Conservation (phyloP, 352 stramenopile genomes). For the Phytophthora megakarya region DNA sequence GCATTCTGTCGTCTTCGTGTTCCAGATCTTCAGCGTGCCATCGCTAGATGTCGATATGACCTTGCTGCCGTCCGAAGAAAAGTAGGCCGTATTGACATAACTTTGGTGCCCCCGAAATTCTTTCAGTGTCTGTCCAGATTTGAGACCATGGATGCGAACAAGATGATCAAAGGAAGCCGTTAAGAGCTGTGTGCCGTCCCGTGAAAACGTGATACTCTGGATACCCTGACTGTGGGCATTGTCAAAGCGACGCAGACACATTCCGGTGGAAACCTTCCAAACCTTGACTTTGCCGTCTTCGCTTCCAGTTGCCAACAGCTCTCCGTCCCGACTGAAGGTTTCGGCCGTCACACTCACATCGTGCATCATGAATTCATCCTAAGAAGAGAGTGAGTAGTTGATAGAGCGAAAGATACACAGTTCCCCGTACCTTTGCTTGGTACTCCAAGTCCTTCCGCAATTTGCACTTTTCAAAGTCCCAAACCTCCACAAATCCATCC, state of each 20-base stretch:
- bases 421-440: slow-evolving; percentile 71
- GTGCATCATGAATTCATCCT: slow-evolving; percentile 94
- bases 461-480: slow-evolving; percentile 91
- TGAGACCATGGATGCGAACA: slow-evolving; percentile 93
- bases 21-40: slow-evolving; percentile 93
- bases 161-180: slow-evolving; percentile 90
- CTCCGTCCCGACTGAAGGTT: slow-evolving; percentile 86
- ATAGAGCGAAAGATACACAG: background rate
- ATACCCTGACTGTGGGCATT: slow-evolving; percentile 81
- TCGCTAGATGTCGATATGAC: slow-evolving; percentile 92
- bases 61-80: slow-evolving; percentile 61
- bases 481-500: slow-evolving; percentile 95
- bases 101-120: slow-evolving; percentile 93
- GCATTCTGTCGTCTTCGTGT: slow-evolving; percentile 82
- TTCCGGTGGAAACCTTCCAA: slow-evolving; percentile 91
- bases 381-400: too few species aligned
- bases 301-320: slow-evolving; percentile 88
- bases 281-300: slow-evolving; percentile 90
- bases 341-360: slow-evolving; percentile 86
- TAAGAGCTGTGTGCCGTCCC: slow-evolving; percentile 90
- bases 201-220: slow-evolving; percentile 90
- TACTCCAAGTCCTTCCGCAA: slow-evolving; percentile 93
- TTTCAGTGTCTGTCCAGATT: slow-evolving; percentile 92
- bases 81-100: slow-evolving; percentile 92
- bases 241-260: slow-evolving; percentile 91